These are phyloP conservation scores for Aspergillus fischeri DNA, from an alignment of 2,329 filamentous ascomycete genomes.

Conservation along the genomic window DNA sequence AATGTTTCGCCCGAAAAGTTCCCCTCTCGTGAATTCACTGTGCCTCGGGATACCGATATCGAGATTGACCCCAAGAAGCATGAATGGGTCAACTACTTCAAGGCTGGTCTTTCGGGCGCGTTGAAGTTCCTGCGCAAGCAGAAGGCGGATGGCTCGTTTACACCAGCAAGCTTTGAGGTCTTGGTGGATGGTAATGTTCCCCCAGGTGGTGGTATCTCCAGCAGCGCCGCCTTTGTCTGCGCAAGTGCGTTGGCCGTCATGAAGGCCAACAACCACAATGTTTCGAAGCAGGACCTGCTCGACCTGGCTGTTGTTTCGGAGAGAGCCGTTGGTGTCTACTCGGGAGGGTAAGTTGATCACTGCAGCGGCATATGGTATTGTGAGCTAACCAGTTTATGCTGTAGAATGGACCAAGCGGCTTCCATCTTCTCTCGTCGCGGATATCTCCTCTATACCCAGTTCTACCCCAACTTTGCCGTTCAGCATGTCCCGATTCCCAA, in stretches of 20 bases:
- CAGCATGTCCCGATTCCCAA: slow-evolving; percentile 77
- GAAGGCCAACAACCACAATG: slow-evolving; percentile 73
- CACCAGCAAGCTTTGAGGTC: slow-evolving; percentile 75
- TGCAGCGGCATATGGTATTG: neutral
- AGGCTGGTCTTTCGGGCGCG: slow-evolving; percentile 80
- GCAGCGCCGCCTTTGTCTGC: slow-evolving; percentile 89
- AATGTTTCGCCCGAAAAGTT: slow-evolving; percentile 78
- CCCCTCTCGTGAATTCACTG: slow-evolving; percentile 66
- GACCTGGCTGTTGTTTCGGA: slow-evolving; percentile 94
- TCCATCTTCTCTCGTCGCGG: slow-evolving; percentile 88
- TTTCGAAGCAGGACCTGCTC: slow-evolving; percentile 88
- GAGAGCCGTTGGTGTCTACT: slow-evolving; percentile 91
- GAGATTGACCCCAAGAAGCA: slow-evolving; percentile 79
- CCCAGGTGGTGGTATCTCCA: slow-evolving; percentile 85
- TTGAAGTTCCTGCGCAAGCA: slow-evolving; percentile 68
- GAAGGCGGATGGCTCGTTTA: slow-evolving; percentile 59
- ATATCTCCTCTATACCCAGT: slow-evolving; percentile 84
- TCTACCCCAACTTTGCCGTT: slow-evolving; percentile 72
- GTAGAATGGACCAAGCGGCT: slow-evolving; percentile 92
- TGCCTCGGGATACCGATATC: slow-evolving; percentile 60
- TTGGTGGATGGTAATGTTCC: slow-evolving; percentile 90
- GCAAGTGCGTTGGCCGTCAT: slow-evolving; percentile 84
- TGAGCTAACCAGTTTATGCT: slow-evolving; percentile 4
- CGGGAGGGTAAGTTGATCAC: slow-evolving; percentile 65
- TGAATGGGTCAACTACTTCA: slow-evolving; percentile 99